Conservation (phyloP, 495 filamentous ascomycete genomes). For the Penicillium lividum region DNA sequence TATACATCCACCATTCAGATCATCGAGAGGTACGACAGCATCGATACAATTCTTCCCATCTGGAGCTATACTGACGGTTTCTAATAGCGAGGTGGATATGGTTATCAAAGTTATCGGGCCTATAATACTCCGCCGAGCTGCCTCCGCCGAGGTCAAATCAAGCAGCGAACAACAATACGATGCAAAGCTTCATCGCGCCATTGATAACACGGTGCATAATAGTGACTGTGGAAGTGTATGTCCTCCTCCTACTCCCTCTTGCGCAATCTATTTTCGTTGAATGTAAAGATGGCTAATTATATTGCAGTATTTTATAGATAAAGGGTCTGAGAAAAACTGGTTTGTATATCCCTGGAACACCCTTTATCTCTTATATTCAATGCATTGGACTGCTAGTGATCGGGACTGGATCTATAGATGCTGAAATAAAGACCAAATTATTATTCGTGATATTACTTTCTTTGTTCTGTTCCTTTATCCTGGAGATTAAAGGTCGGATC, state of each 20-base stretch:
- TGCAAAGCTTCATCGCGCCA: not conserved
- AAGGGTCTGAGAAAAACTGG: not conserved
- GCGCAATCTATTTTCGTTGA: not conserved
- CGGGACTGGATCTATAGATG: no score
- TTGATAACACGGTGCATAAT: slow-evolving; percentile 3
- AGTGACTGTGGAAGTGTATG: not conserved
- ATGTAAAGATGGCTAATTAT: not conserved
- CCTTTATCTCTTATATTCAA: no score
- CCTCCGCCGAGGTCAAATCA: not conserved
- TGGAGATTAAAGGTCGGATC: no score
- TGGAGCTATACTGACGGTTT: not conserved
- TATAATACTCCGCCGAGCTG: not conserved
- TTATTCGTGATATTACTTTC: no score
- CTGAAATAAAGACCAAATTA: no score
- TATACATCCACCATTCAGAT: slow-evolving; percentile 2
- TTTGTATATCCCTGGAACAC: slow-evolving; percentile 5
- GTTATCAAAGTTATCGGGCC: not conserved
- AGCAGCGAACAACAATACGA: not conserved
- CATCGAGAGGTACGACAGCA: not conserved
- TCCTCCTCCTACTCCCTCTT: not conserved
- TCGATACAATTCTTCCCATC: no score
- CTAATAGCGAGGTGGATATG: slow-evolving; percentile 1
- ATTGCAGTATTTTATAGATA: slow-evolving; percentile 4
- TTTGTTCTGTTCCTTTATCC: no score
- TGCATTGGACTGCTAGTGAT: no score